phyloP scores from a whole-genome alignment of 2,329 filamentous ascomycete genomes.

The Bipolaris gigantea region DNA sequence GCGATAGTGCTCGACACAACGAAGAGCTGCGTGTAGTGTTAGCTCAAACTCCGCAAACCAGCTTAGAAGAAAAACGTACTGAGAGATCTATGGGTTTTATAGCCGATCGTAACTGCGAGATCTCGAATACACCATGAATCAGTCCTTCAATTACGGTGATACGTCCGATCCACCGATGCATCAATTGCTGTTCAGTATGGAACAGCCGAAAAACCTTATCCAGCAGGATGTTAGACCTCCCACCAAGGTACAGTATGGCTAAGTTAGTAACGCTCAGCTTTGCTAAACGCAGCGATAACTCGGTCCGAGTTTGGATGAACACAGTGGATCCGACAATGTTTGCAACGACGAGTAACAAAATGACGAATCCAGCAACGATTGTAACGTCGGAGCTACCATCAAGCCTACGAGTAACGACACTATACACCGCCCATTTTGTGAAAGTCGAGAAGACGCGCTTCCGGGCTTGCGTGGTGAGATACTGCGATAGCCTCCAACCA shows the following conservation, averaged over 20 bases:
- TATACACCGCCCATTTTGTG: neutral
- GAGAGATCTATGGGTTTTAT: neutral
- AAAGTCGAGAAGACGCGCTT: neutral
- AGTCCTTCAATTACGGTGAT: neutral
- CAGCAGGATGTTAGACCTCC: neutral
- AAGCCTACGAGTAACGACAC: neutral
- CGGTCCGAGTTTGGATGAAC: neutral
- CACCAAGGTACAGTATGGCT: neutral
- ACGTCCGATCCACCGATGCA: slow-evolving; percentile 13
- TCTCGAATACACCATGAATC: neutral
- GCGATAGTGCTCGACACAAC: neutral
- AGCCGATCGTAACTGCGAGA: neutral
- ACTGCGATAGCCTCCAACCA: neutral
- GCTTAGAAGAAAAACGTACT: too few species aligned
- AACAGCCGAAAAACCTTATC: neutral
- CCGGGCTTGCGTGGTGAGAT: neutral
- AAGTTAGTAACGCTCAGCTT: neutral
- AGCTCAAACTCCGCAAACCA: too few species aligned
- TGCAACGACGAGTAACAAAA: neutral
- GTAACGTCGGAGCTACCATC: neutral
- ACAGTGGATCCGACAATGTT: neutral
- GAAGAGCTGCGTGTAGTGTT: neutral
- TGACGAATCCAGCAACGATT: neutral
- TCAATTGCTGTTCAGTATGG: neutral
- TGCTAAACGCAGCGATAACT: neutral